phyloP scores from a whole-genome alignment of 2,329 filamentous ascomycete species.

The Fusarium buharicum region DNA sequence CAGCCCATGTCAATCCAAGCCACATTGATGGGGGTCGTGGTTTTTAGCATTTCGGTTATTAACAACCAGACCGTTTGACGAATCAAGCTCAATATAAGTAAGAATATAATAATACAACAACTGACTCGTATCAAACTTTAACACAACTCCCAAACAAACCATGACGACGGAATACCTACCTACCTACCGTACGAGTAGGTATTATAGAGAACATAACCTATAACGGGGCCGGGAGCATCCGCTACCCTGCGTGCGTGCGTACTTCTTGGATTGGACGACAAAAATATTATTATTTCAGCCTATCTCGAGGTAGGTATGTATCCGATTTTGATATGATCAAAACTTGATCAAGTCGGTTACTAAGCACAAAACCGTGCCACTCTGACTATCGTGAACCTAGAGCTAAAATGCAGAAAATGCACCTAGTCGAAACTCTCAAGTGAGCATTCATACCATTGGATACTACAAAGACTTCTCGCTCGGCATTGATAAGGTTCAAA shows the following conservation, averaged over 20 bases:
- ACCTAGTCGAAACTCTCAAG: background rate
- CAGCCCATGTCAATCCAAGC: slow-evolving; percentile 17
- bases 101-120: too few species aligned
- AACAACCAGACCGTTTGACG: too few species aligned
- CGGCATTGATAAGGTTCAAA: background rate
- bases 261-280: slow-evolving; percentile 25
- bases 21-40: slow-evolving; percentile 11
- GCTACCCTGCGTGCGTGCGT: slow-evolving; percentile 17
- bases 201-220: background rate
- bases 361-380: background rate
- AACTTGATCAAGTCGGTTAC: slow-evolving; percentile 1
- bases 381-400: background rate
- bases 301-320: too few species aligned
- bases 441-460: background rate
- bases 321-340: background rate
- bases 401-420: background rate
- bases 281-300: background rate
- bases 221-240: slow-evolving; percentile 34
- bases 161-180: too few species aligned
- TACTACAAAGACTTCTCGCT: background rate
- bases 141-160: too few species aligned
- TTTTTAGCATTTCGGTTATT: background rate
- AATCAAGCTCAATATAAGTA: too few species aligned
- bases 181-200: too few species aligned
- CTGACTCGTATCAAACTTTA: too few species aligned